Conservation (phyloP, 1,284 basidiomycete species). For the Blastosporella zonata region DNA sequence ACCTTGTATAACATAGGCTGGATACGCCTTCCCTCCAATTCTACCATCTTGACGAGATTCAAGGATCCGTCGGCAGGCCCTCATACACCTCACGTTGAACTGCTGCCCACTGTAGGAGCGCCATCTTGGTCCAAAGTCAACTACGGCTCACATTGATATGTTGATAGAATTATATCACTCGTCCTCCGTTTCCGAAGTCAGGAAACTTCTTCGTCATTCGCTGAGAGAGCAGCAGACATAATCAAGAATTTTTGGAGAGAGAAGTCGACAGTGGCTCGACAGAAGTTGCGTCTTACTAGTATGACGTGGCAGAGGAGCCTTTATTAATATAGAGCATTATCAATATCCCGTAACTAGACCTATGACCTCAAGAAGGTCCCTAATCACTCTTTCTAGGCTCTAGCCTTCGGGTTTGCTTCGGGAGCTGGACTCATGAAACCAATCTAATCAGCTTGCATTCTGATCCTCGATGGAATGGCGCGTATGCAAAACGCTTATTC, state of each 20-base stretch:
- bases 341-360: too few relatives aligned
- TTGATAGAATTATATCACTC: slow-evolving; percentile 16
- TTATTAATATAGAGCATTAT: too few relatives aligned
- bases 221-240: slow-evolving; percentile 19
- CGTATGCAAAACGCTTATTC: too few relatives aligned
- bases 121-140: background rate
- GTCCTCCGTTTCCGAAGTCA: slow-evolving; percentile 5
- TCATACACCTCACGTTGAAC: slow-evolving; percentile 23
- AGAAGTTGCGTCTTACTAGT: too few relatives aligned
- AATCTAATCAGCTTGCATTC: too few relatives aligned
- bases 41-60: slow-evolving; percentile 22
- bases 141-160: background rate
- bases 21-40: slow-evolving; percentile 26
- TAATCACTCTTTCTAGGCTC: too few relatives aligned
- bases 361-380: too few relatives aligned
- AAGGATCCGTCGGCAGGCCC: slow-evolving; percentile 33
- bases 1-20: slow-evolving; percentile 25
- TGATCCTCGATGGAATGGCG: too few relatives aligned
- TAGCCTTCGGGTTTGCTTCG: too few relatives aligned
- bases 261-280: background rate
- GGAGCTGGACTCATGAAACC: too few relatives aligned
- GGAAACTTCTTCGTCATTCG: slow-evolving; percentile 13
- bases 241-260: slow-evolving; percentile 16
- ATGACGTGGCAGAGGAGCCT: too few relatives aligned
- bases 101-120: slow-evolving; percentile 22